Evolutionary conservation across 805 yeast genomes (phyloP).

Genomic region (Millerozyma miso): DNA sequence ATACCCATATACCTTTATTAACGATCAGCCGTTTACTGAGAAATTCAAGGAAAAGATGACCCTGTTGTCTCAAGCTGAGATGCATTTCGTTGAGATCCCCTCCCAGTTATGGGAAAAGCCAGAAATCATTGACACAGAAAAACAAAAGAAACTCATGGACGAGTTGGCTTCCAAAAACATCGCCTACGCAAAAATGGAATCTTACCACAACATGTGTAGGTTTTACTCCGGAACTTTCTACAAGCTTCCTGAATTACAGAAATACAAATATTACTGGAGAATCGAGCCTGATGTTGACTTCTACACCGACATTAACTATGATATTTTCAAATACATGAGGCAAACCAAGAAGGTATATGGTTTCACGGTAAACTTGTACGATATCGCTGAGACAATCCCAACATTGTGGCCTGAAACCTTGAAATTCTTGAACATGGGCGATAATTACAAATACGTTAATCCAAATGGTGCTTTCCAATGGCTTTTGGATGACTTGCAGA

Average conservation of each 20-base stretch:
- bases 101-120: slow-evolving; percentile 58
- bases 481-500: slow-evolving; percentile 48
- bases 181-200: slow-evolving; percentile 56
- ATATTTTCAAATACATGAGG: slow-evolving; percentile 70
- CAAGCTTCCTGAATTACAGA: slow-evolving; percentile 55
- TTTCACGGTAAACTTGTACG: slow-evolving; percentile 64
- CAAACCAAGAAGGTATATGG: slow-evolving; percentile 69
- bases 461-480: slow-evolving; percentile 49
- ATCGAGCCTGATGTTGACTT: slow-evolving; percentile 71
- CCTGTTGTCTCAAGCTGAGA: slow-evolving; percentile 25
- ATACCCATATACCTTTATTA: slow-evolving; percentile 79
- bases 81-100: slow-evolving; percentile 40
- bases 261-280: slow-evolving; percentile 75
- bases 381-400: slow-evolving; percentile 58
- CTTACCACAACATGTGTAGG: slow-evolving; percentile 84
- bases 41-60: slow-evolving; percentile 47
- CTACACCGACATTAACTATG: slow-evolving; percentile 68
- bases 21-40: slow-evolving; percentile 62
- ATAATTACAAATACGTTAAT: slow-evolving; percentile 52
- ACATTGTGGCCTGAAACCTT: slow-evolving; percentile 70
- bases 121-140: slow-evolving; percentile 43
- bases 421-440: slow-evolving; percentile 51
- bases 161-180: slow-evolving; percentile 39
- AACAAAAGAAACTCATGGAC: slow-evolving; percentile 38
- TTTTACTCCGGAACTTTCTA: slow-evolving; percentile 66